Evolutionary conservation across 1,284 basidiomycete genomes (phyloP).

Genomic region (Cutaneotrichosporon arboriforme): DNA sequence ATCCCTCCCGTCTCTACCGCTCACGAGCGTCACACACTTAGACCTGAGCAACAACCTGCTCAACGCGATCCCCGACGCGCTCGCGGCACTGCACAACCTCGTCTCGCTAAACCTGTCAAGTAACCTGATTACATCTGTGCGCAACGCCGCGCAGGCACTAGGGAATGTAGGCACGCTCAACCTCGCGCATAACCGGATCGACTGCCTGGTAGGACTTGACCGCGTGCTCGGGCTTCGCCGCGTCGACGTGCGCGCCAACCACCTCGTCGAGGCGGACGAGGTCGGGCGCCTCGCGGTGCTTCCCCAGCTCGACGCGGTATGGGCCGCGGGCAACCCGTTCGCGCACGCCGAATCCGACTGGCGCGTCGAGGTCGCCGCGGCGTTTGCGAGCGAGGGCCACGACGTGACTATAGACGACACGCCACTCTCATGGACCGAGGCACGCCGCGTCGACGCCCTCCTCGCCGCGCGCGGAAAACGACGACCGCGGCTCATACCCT

Average conservation of each 20-base stretch:
- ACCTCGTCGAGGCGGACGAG: conserved; percentile 76
- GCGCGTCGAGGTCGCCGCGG: conserved; percentile 69
- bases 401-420: conserved; percentile 67
- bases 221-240: conserved; percentile 73
- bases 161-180: conserved; percentile 71
- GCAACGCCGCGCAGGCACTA: conserved; percentile 77
- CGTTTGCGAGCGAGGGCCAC: conserved; percentile 70
- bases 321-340: conserved; percentile 75
- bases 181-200: conserved; percentile 77
- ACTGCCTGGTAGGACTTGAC: conserved; percentile 89
- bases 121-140: conserved; percentile 93
- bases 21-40: conserved; percentile 81
- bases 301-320: conserved; percentile 69
- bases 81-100: conserved; percentile 69
- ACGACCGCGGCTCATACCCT: not conserved
- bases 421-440: conserved; percentile 68
- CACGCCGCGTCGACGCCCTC: conserved; percentile 2
- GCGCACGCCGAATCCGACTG: conserved; percentile 62
- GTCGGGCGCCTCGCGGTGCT: conserved; percentile 75
- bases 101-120: conserved; percentile 81
- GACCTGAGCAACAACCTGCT: conserved; percentile 83
- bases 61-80: conserved; percentile 53
- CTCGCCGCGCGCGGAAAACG: conserved; percentile 4
- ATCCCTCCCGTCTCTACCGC: conserved; percentile 55
- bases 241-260: conserved; percentile 78